Percentiles rank a stretch among this genome's conserved stretches.
Evolutionary conservation across 768 basidiomycete species (phyloP).

Genomic region (Xerocomellus intermedius): DNA sequence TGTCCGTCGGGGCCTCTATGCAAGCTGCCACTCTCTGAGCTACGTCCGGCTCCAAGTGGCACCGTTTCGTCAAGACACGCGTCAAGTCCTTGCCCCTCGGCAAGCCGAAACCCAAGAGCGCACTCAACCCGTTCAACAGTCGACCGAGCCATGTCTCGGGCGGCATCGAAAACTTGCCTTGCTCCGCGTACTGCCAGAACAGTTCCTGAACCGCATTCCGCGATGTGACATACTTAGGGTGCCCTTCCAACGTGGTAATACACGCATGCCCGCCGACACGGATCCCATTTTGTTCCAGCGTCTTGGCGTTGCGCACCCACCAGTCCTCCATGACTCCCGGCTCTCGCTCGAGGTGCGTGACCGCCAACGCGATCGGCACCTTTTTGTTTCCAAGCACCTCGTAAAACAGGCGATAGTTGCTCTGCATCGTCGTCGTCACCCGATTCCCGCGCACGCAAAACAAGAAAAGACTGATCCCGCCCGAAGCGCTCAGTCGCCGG

Average conservation of each 20-base stretch:
- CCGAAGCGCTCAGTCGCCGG: slow-evolving; percentile 21
- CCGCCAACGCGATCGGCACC: slow-evolving; percentile 39
- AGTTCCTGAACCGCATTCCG: slow-evolving; percentile 20
- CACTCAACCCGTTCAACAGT: slow-evolving; percentile 19
- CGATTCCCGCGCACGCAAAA: slow-evolving; percentile 34
- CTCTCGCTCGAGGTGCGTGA: slow-evolving; percentile 40
- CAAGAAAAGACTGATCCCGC: slow-evolving; percentile 31
- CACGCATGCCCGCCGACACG: slow-evolving; percentile 27
- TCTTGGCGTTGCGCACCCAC: slow-evolving; percentile 29
- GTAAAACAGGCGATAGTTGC: slow-evolving; percentile 36
- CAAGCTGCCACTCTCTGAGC: slow-evolving; percentile 25
- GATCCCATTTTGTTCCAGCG: slow-evolving; percentile 21
- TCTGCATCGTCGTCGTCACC: slow-evolving; percentile 28
- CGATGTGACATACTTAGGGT: slow-evolving; percentile 21
- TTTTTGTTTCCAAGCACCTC: slow-evolving; percentile 38
- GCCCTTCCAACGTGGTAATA: slow-evolving; percentile 24
- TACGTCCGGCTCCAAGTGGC: slow-evolving; percentile 22
- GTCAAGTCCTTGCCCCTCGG: slow-evolving; percentile 21
- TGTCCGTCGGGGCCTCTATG: slow-evolving; percentile 15
- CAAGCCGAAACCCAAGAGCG: slow-evolving; percentile 14
- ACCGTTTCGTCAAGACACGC: slow-evolving; percentile 25
- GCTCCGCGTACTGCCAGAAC: slow-evolving; percentile 22
- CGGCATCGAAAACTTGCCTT: slow-evolving; percentile 25
- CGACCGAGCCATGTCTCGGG: slow-evolving; percentile 22
- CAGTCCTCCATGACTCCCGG: slow-evolving; percentile 28